Evolutionary conservation across 805 yeast species (phyloP), one percentile per base, ranked within the genome.

Genomic region (Candida takata): DNA sequence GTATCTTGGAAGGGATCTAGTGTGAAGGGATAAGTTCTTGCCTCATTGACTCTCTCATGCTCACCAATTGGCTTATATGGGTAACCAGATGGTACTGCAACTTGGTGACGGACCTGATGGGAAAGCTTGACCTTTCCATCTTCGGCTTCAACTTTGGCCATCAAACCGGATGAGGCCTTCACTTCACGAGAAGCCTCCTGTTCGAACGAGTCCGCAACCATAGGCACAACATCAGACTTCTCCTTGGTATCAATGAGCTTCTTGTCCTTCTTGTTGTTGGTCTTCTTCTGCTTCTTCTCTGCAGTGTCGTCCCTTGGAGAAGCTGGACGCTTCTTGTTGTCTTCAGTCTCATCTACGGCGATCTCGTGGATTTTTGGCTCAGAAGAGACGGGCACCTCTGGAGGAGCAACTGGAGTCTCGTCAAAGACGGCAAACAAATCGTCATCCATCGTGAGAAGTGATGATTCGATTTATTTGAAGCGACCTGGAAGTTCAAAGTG

Each of bases 1-100:
- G 95, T 88, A 49, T 92, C 95, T 65, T 92, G 99, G 70, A 92
- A 92, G 21, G 98, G 97, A 71, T 92, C 99, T 47, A 92, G 70
- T 0, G 78, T 75, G 61, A 92, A 92, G 0, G 97, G 97, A 51
- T 92, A 92, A 0, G 82, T 77, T 48, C 97, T 71, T 3, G 97
- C 98, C 48, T 86, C 84, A 16, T 71, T 67, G 15, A 55, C 52
- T 54, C 95, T 73, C 54, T 79, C 79, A 58, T 92, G 97, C 46
- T 86, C 82, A 19, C 87, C 81, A 46, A 90, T 86, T 12, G 97
- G 97, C 11, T 67, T 67, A 54, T 92, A 90, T 33, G 88, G 82
- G 55, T 79, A 92, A 41, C 82, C 82, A 5, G 95, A 94, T 1
- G 98, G 98, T 17, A 90, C 71, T 2, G 97, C 97, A 9, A 90